Base-by-base conservation (phyloP, 176 grass and related monocot genomes). In the Pontederia crassipes region DNA sequence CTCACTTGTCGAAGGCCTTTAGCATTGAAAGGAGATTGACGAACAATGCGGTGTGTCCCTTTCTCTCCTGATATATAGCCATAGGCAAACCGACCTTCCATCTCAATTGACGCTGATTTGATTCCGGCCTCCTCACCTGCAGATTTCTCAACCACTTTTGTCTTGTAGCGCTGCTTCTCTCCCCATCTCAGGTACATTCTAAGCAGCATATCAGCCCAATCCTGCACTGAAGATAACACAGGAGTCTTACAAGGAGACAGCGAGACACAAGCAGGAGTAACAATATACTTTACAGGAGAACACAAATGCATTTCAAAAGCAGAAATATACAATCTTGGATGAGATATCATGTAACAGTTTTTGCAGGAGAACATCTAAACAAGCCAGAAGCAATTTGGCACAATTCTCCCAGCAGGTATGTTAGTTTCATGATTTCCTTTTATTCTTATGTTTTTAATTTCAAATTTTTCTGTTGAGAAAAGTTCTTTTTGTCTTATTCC, bases 41-140 rank as follows among this genome's bases (percentile, higher is more conserved):
- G 92, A 53, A 97, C 92, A 66, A 97, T 82, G 54, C 92, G 82
- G 56, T 97, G 92, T 28, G 92, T 97, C 49, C 92, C 92, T 85
- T 97, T 97, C 79, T 97, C 92, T 1, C 92, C 87, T 48, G 92
- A 97, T 64, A 91, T 70, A 82, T 97, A 97, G 11, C 92, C 92
- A 82, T 97, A 97, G 12, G 76, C 92, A 75, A 75, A 91, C 67
- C 87, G 82, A 1, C 92, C 92, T 53, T 87, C 78, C 50, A 97
- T 29, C 73, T 97, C 92, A 68, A 97, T 58, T 3, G 87, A 79
- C 62, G 87, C 92, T 70, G 92, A 90, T 78, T 97, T 97, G 68
- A 97, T 97, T 57, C 92, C 92, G 75, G 92, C 92, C 64, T 97
- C 92, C 66, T 97, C 92, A 55, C 92, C 87, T 12, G 63, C 58